Percentiles rank a stretch among this genome's conserved stretches.
Conservation (phyloP, 768 basidiomycete genomes). For the Suillus subalutaceus region DNA sequence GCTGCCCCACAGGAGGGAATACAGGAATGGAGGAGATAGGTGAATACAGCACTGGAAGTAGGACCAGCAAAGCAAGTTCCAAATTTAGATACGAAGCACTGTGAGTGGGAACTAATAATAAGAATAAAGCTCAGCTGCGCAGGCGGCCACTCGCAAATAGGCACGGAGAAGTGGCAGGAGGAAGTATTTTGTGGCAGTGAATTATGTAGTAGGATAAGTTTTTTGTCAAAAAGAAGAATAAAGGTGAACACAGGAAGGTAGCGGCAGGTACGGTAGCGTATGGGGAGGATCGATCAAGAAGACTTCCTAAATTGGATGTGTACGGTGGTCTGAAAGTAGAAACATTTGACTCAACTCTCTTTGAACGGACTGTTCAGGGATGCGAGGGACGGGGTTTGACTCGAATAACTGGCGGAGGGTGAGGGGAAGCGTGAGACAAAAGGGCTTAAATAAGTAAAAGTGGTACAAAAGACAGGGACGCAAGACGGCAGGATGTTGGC, state of each 20-base stretch:
- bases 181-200: background rate
- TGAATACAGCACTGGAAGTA: background rate
- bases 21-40: background rate
- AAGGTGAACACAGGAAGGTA: background rate
- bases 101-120: constrained; percentile 5
- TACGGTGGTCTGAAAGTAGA: background rate
- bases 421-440: constrained; percentile 14
- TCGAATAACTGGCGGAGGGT: constrained; percentile 4
- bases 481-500: constrained; percentile 1
- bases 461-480: constrained; percentile 2
- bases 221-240: constrained; percentile 1
- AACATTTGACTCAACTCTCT: background rate
- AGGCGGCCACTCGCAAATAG: constrained; percentile 5
- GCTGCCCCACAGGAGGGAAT: background rate
- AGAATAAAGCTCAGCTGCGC: constrained; percentile 13
- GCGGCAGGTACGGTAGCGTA: background rate
- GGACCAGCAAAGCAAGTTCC: constrained; percentile 9
- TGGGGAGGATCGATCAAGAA: background rate
- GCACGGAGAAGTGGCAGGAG: constrained; percentile 2
- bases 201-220: background rate
- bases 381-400: constrained; percentile 7
- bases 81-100: constrained; percentile 15
- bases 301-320: background rate
- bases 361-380: background rate
- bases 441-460: background rate